These are phyloP conservation scores for Prosopis cineraria DNA, from an alignment of 306 rosid genomes.

Conservation along the genomic window DNA sequence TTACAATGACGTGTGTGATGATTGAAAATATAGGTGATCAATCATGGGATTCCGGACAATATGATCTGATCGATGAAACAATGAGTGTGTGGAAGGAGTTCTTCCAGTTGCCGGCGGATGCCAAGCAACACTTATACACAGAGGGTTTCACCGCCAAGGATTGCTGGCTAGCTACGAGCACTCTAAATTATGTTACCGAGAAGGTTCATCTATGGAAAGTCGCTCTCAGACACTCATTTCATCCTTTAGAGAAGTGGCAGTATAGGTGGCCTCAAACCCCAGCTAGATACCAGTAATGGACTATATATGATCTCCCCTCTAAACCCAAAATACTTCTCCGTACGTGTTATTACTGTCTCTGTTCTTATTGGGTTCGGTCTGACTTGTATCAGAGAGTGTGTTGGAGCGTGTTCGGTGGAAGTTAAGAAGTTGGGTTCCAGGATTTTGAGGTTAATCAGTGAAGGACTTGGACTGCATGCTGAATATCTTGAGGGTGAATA, in stretches of 20 bases:
- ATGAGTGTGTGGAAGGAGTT: constrained; percentile 34
- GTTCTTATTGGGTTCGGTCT: background rate
- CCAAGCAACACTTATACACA: constrained; percentile 27
- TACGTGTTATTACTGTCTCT: background rate
- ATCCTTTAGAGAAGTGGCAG: background rate
- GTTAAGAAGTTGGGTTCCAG: background rate
- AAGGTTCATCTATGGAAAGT: background rate
- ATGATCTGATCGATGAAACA: background rate
- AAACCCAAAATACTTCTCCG: background rate
- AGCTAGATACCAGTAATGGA: background rate
- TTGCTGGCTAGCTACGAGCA: constrained; percentile 31
- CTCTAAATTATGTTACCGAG: background rate
- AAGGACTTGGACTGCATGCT: background rate
- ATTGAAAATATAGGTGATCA: background rate
- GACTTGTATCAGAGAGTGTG: background rate
- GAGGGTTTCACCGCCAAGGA: constrained; percentile 14
- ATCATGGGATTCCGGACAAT: constrained; percentile 28
- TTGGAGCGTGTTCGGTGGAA: constrained; percentile 13
- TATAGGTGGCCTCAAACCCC: background rate
- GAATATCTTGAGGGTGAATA: constrained; percentile 36
- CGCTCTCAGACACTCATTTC: background rate
- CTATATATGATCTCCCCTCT: no score
- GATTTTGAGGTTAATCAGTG: constrained; percentile 14
- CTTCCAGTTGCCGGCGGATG: constrained; percentile 32
- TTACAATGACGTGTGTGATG: no score